Conservation (phyloP, 208 protist species). For the Borovskyia barvae region DNA sequence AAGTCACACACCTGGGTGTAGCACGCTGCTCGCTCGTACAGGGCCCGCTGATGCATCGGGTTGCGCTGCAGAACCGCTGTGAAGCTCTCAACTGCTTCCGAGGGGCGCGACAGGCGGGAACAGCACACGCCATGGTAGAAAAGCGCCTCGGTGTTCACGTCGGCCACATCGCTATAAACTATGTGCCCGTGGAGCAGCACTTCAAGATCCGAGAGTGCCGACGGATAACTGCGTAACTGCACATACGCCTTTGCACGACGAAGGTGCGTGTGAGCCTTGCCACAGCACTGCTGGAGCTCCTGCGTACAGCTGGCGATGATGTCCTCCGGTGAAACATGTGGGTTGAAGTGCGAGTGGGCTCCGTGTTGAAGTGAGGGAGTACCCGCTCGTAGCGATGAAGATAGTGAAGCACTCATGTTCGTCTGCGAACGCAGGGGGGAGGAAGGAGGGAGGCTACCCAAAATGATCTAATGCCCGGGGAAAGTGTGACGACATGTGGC, state of each 20-base stretch:
- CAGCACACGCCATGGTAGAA: constrained; percentile 56
- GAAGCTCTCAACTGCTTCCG: constrained; percentile 67
- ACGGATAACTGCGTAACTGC: constrained; percentile 29
- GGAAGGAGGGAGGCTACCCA: no score
- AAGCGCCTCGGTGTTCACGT: constrained; percentile 11
- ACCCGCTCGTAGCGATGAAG: no score
- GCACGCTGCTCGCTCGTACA: constrained; percentile 72
- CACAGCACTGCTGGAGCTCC: constrained; percentile 17
- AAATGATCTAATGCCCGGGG: no score
- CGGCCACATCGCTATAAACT: not conserved
- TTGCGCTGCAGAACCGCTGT: constrained; percentile 51
- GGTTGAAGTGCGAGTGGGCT: constrained; percentile 29
- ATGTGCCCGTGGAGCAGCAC: constrained; percentile 19
- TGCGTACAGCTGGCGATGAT: constrained; percentile 26
- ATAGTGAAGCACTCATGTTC: no score
- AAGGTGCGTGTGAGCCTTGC: constrained; percentile 21
- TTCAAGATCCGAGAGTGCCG: constrained; percentile 44
- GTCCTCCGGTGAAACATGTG: constrained; percentile 30
- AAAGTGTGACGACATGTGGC: no score
- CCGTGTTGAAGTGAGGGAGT: no score
- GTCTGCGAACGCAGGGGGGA: no score
- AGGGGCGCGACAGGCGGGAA: constrained; percentile 45
- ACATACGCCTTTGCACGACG: constrained; percentile 41
- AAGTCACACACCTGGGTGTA: constrained; percentile 75
- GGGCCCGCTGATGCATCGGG: constrained; percentile 51